These are phyloP conservation scores for Mortierella alpina DNA, from an alignment of 192 early-diverging fungal species.

Conservation along the genomic window DNA sequence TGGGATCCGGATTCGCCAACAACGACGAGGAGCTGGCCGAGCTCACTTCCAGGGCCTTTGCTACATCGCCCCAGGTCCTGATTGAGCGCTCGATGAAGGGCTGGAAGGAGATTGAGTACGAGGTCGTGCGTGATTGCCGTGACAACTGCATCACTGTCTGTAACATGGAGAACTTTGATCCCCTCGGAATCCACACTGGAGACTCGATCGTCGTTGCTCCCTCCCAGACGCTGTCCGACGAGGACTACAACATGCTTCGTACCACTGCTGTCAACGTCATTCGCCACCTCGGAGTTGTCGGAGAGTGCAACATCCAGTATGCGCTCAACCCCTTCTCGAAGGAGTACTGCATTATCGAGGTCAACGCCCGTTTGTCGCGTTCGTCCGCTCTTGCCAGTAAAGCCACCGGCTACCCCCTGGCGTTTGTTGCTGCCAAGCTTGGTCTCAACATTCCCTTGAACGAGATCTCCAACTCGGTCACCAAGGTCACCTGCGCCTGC, in stretches of 20 bases:
- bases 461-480: constrained; percentile 94
- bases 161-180: constrained; percentile 99
- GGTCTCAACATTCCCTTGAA: constrained; percentile 93
- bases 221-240: constrained; percentile 95
- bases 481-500: constrained; percentile 95
- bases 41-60: constrained; percentile 89
- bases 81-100: constrained; percentile 99
- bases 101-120: constrained; percentile 99
- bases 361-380: constrained; percentile 96
- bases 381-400: constrained; percentile 96
- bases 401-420: constrained; percentile 98
- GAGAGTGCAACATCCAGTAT: constrained; percentile 99
- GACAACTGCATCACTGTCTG: constrained; percentile 99
- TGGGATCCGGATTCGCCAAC: constrained; percentile 97
- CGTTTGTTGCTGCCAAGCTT: constrained; percentile 98
- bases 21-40: constrained; percentile 85
- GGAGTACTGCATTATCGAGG: constrained; percentile 99
- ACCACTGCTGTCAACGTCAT: constrained; percentile 96
- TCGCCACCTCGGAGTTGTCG: constrained; percentile 97
- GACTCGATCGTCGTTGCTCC: constrained; percentile 99
- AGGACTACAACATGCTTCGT: constrained; percentile 99
- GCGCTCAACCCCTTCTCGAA: constrained; percentile 93
- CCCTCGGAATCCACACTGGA: constrained; percentile 98
- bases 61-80: constrained; percentile 92
- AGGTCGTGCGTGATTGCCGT: constrained; percentile 93